Evolutionary conservation across 352 stramenopile genomes (phyloP).

Genomic region (Bremia lactucae): DNA sequence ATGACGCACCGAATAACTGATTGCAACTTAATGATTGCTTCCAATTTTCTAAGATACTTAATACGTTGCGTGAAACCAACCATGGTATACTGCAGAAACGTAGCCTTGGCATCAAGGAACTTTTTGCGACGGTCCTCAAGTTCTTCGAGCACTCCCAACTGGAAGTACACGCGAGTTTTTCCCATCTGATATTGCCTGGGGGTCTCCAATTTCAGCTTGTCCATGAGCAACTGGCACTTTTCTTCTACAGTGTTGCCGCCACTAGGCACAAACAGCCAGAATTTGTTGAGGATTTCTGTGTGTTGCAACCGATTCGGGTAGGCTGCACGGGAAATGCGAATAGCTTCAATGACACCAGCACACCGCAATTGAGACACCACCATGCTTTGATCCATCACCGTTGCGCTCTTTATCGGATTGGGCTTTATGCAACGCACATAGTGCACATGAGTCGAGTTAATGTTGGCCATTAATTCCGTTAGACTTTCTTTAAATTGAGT

Average conservation of each 20-base stretch:
- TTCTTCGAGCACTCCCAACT: slow-evolving; percentile 73
- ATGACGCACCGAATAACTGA: slow-evolving; percentile 76
- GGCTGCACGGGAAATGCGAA: slow-evolving; percentile 95
- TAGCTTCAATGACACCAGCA: slow-evolving; percentile 98
- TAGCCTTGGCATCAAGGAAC: slow-evolving; percentile 73
- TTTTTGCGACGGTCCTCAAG: slow-evolving; percentile 80
- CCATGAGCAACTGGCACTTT: slow-evolving; percentile 70
- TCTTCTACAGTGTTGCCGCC: slow-evolving; percentile 40
- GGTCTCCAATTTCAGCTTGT: slow-evolving; percentile 65
- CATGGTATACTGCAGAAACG: slow-evolving; percentile 73
- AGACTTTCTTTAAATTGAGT: slow-evolving; percentile 93
- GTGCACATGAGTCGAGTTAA: slow-evolving; percentile 93
- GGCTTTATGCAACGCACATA: slow-evolving; percentile 99
- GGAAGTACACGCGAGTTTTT: slow-evolving; percentile 83
- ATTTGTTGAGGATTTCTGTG: slow-evolving; percentile 72
- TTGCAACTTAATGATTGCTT: slow-evolving; percentile 77
- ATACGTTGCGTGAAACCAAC: slow-evolving; percentile 60
- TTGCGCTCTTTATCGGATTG: slow-evolving; percentile 92
- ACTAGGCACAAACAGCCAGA: slow-evolving; percentile 70
- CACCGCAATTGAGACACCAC: slow-evolving; percentile 95
- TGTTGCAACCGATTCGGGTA: slow-evolving; percentile 96
- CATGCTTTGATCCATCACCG: slow-evolving; percentile 86
- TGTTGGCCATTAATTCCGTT: slow-evolving; percentile 88
- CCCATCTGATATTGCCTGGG: slow-evolving; percentile 80
- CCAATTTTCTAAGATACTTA: slow-evolving; percentile 63